Evolutionary conservation across 371 early-diverging fungal species (phyloP).

Genomic region (Rhizopus microsporus): DNA sequence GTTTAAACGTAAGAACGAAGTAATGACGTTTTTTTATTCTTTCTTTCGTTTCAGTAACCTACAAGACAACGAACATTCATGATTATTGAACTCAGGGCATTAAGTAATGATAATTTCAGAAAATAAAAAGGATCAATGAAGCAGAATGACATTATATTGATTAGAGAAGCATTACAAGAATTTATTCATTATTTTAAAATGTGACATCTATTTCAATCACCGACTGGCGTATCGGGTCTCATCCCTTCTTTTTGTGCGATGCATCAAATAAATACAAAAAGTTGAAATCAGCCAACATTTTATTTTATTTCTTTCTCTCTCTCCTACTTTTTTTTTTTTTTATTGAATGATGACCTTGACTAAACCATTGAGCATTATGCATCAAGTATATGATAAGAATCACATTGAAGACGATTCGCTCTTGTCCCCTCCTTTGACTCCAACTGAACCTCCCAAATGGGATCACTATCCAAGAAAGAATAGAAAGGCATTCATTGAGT

Average conservation of each 20-base stretch:
- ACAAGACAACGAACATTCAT: no score
- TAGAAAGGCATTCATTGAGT: slow-evolving; percentile 22
- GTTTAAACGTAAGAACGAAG: background rate
- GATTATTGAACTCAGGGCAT: background rate
- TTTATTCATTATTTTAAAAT: background rate
- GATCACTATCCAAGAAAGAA: slow-evolving; percentile 8
- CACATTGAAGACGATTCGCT: slow-evolving; percentile 20
- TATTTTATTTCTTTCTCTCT: slow-evolving; percentile 10
- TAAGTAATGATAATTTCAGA: background rate
- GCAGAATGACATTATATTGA: no score
- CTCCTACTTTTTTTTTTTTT: slow-evolving; percentile 4
- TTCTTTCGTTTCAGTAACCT: background rate
- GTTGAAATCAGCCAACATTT: slow-evolving; percentile 16
- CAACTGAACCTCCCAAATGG: slow-evolving; percentile 19
- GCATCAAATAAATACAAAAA: slow-evolving; percentile 19
- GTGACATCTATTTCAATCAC: slow-evolving; percentile 13
- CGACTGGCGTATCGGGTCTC: slow-evolving; percentile 33
- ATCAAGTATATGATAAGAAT: slow-evolving; percentile 13
- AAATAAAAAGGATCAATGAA: background rate
- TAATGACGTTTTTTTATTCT: background rate
- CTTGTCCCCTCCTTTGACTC: slow-evolving; percentile 36
- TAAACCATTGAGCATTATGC: slow-evolving; percentile 20
- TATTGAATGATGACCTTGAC: slow-evolving; percentile 11
- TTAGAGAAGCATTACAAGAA: background rate
- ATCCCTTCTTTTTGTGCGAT: slow-evolving; percentile 23